A percentile compares a stretch with the other conserved stretches of the same genome.
phyloP scores from a whole-genome alignment of 2,329 filamentous ascomycete species.

The Colletotrichum tanaceti region DNA sequence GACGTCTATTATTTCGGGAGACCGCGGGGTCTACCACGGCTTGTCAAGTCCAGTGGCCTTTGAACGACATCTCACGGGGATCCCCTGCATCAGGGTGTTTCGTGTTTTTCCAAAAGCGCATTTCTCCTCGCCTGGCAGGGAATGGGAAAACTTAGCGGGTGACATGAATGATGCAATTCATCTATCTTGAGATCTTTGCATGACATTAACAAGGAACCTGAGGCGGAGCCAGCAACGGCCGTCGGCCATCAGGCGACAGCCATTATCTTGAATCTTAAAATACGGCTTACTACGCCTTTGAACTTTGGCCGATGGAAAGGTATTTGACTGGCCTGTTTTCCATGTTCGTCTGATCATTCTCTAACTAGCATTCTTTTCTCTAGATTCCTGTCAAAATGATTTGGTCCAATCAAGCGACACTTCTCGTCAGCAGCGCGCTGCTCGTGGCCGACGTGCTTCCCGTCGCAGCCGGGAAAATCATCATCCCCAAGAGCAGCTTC shows the following conservation, averaged over 20 bases:
- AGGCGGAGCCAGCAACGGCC: constrained; percentile 1
- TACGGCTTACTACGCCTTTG: background rate
- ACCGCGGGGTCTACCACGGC: background rate
- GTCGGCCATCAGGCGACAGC: constrained; percentile 5
- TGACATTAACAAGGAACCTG: background rate
- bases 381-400: constrained; percentile 5
- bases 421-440: constrained; percentile 27
- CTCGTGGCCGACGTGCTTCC: constrained; percentile 33
- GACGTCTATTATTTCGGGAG: no score
- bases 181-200: constrained; percentile 24
- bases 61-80: background rate
- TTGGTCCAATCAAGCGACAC: constrained; percentile 25
- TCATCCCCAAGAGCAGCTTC: constrained; percentile 38
- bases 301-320: background rate
- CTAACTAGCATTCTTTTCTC: background rate
- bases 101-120: constrained; percentile 25
- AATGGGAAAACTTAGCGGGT: constrained; percentile 2
- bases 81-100: constrained; percentile 24
- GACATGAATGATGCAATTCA: constrained; percentile 12
- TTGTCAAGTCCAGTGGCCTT: background rate
- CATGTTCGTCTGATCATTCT: background rate
- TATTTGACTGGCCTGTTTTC: constrained; percentile 18
- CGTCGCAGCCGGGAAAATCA: constrained; percentile 16
- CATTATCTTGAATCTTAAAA: constrained; percentile 21
- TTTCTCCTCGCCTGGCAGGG: constrained; percentile 1